These are phyloP conservation scores for Micromonas pusilla DNA, from an alignment of 139 green algal genomes.

Conservation along the genomic window DNA sequence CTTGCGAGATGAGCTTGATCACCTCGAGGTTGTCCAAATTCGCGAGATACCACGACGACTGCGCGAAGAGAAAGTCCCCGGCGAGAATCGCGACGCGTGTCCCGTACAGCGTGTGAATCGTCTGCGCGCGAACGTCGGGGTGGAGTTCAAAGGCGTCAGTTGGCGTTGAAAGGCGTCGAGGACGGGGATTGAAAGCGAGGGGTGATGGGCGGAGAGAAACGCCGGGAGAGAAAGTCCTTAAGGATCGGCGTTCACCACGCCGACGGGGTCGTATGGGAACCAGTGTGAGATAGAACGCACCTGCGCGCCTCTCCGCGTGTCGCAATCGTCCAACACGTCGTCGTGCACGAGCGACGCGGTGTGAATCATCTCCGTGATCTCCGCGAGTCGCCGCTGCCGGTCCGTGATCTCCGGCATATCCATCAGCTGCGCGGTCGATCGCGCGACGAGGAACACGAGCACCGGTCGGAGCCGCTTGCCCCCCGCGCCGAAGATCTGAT, in stretches of 20 bases:
- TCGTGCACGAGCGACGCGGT: slow-evolving; percentile 96
- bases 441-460: slow-evolving; percentile 80
- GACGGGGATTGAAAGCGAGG: too few species aligned
- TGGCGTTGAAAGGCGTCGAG: too few species aligned
- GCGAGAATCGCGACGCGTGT: slow-evolving; percentile 89
- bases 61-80: slow-evolving; percentile 97
- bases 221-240: too few species aligned
- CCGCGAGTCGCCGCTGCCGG: slow-evolving; percentile 78
- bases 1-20: slow-evolving; percentile 92
- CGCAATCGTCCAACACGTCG: slow-evolving; percentile 95
- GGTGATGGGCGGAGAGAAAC: too few species aligned
- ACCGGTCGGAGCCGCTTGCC: slow-evolving; percentile 88
- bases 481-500: slow-evolving; percentile 96
- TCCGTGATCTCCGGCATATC: slow-evolving; percentile 62
- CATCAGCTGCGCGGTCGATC: slow-evolving; percentile 57
- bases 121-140: too few species aligned
- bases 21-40: slow-evolving; percentile 98
- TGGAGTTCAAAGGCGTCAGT: too few species aligned
- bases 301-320: slow-evolving; percentile 73
- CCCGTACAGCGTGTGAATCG: slow-evolving; percentile 90
- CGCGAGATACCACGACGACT: slow-evolving; percentile 94
- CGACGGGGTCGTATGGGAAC: too few species aligned
- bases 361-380: slow-evolving; percentile 99
- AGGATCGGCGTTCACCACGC: too few species aligned
- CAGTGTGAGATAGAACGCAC: too few species aligned